Percentiles rank a stretch among this genome's conserved stretches.
These are phyloP conservation scores for Pichia kluyveri DNA, from an alignment of 805 yeast species.

Conservation along the genomic window DNA sequence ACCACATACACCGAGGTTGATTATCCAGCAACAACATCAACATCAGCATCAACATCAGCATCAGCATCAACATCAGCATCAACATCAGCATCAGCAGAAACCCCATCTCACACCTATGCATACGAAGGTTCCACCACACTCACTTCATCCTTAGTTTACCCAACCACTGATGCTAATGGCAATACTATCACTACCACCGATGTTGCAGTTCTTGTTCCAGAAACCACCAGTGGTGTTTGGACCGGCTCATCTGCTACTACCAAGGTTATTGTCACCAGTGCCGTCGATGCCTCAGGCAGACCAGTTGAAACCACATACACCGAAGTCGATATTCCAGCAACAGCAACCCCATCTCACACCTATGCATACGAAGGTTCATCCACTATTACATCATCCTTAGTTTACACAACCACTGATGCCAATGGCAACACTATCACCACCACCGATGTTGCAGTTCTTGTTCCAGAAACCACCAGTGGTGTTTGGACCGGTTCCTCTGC, in stretches of 20 bases:
- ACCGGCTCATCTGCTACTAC: not conserved
- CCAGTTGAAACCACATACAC: not conserved
- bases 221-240: not conserved
- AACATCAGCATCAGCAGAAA: not conserved
- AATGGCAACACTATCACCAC: not conserved
- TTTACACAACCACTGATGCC: not conserved
- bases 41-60: too few relatives aligned
- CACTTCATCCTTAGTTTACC: not conserved
- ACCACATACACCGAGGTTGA: not conserved
- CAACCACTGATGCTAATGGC: not conserved
- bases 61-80: too few relatives aligned
- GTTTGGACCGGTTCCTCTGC: not conserved
- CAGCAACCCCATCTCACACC: not conserved
- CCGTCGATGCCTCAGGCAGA: not conserved
- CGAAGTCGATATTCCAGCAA: not conserved
- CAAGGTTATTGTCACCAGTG: not conserved
- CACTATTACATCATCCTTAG: not conserved
- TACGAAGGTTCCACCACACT: not conserved
- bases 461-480: not conserved
- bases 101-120: not conserved
- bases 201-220: not conserved
- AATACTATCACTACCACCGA: not conserved
- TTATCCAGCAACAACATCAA: not conserved
- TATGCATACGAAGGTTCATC: not conserved
- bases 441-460: not conserved